These are phyloP conservation scores for Breynia disticha DNA, from an alignment of 441 rosid species.

Conservation along the genomic window DNA sequence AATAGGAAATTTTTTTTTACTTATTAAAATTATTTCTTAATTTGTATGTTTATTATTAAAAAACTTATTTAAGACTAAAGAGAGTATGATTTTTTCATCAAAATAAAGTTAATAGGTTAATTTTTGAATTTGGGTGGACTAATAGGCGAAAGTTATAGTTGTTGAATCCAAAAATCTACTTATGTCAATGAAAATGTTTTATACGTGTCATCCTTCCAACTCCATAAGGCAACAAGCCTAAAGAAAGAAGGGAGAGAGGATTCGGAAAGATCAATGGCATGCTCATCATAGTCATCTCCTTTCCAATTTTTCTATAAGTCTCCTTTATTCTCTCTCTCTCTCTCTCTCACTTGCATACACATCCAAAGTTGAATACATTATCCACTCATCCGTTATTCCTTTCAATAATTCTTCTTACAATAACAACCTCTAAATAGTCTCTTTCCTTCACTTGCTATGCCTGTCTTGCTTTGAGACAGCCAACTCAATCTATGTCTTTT, in stretches of 20 bases:
- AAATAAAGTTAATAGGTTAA: too few species aligned
- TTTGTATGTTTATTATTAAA: too few species aligned
- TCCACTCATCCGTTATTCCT: conserved; percentile 24
- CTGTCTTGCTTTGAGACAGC: background rate
- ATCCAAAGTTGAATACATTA: conserved; percentile 22
- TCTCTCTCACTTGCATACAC: too few species aligned
- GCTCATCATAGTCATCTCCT: conserved; percentile 22
- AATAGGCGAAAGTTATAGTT: too few species aligned
- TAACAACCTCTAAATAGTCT: conserved; percentile 1
- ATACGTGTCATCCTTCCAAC: background rate
- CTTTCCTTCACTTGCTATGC: conserved; percentile 6
- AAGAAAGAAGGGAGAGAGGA: conserved; percentile 26
- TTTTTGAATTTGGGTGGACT: too few species aligned
- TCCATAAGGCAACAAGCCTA: conserved; percentile 20
- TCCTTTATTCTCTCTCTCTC: too few species aligned
- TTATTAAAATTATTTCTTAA: too few species aligned
- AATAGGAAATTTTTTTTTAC: too few species aligned
- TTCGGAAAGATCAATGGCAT: conserved; percentile 14
- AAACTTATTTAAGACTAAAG: too few species aligned
- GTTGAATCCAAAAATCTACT: too few species aligned
- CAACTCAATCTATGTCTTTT: background rate
- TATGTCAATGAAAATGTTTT: background rate
- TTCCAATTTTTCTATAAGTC: conserved; percentile 17
- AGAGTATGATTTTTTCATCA: too few species aligned
- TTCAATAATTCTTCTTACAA: conserved; percentile 17